These are phyloP conservation scores for Phialophora tarda DNA, from an alignment of 2,329 filamentous ascomycete genomes.

Conservation along the genomic window DNA sequence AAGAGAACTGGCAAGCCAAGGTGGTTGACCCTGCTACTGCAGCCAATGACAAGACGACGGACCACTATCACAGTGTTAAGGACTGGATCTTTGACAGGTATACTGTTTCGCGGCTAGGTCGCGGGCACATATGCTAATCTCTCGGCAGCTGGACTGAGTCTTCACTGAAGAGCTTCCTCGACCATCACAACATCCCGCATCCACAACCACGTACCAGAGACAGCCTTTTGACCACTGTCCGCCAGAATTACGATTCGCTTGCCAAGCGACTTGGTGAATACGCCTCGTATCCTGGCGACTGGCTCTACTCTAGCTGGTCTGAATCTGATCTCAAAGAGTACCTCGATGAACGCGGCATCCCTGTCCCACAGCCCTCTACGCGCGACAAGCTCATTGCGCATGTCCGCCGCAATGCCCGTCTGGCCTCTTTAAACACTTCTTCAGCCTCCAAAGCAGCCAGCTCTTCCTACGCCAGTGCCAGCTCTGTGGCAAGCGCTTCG, in stretches of 20 bases:
- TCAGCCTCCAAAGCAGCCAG: slow-evolving; percentile 65
- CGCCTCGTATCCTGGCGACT: slow-evolving; percentile 86
- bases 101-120: slow-evolving; percentile 37
- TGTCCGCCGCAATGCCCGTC: slow-evolving; percentile 86
- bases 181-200: slow-evolving; percentile 84
- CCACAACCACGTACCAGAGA: slow-evolving; percentile 89
- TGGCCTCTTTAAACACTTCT: slow-evolving; percentile 73
- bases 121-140: slow-evolving; percentile 46
- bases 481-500: slow-evolving; percentile 63
- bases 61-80: slow-evolving; percentile 73
- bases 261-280: slow-evolving; percentile 80
- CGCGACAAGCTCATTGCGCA: slow-evolving; percentile 88
- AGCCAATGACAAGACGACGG: slow-evolving; percentile 74
- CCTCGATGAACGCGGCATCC: slow-evolving; percentile 81
- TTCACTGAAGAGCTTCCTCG: slow-evolving; percentile 89
- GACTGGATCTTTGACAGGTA: slow-evolving; percentile 91
- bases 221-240: slow-evolving; percentile 75
- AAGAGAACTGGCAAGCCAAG: slow-evolving; percentile 84
- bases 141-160: slow-evolving; percentile 81
- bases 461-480: slow-evolving; percentile 59
- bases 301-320: slow-evolving; percentile 89
- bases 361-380: slow-evolving; percentile 79
- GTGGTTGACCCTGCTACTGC: slow-evolving; percentile 76
- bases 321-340: slow-evolving; percentile 93
- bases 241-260: slow-evolving; percentile 77